Evolutionary conservation across 495 filamentous ascomycete genomes (phyloP).

Genomic region (Talaromyces borbonicus): DNA sequence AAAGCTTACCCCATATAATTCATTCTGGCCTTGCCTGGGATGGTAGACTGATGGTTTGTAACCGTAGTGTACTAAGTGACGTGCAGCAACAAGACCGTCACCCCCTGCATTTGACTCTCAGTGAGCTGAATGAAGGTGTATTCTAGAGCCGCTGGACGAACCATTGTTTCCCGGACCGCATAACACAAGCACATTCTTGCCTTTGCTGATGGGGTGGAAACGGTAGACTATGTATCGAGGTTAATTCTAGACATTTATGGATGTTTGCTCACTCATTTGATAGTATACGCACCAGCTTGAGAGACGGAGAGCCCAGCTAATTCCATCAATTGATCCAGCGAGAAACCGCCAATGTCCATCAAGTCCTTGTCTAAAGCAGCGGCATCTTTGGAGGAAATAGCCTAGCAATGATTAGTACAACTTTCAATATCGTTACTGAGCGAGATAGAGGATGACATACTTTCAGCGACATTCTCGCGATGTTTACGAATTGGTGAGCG

Average conservation of each 20-base stretch:
- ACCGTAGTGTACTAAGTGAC: slow-evolving; percentile 89
- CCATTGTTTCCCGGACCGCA: slow-evolving; percentile 95
- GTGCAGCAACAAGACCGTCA: slow-evolving; percentile 89
- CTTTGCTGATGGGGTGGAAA: slow-evolving; percentile 65
- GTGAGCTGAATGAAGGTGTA: neutral
- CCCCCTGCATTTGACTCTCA: slow-evolving; percentile 45
- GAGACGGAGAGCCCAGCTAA: slow-evolving; percentile 88
- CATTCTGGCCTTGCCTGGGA: slow-evolving; percentile 81
- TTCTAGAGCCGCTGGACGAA: slow-evolving; percentile 22
- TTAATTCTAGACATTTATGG: neutral
- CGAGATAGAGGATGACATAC: neutral
- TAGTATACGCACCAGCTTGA: slow-evolving; percentile 58
- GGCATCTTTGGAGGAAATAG: slow-evolving; percentile 77
- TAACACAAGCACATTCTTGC: slow-evolving; percentile 70
- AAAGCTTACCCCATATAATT: slow-evolving; percentile 73
- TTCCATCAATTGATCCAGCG: slow-evolving; percentile 96
- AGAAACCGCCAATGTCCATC: slow-evolving; percentile 87
- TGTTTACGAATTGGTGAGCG: neutral
- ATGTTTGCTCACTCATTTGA: neutral
- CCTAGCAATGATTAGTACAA: slow-evolving; percentile 38
- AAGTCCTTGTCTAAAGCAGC: slow-evolving; percentile 85
- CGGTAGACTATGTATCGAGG: slow-evolving; percentile 52
- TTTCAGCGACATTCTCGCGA: slow-evolving; percentile 7
- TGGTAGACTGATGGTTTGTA: slow-evolving; percentile 89
- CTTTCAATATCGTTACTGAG: neutral